Percentiles rank a stretch among this genome's conserved stretches.
Evolutionary conservation across 1,284 basidiomycete species (phyloP).

Genomic region (Butyriboletus appendiculatus): DNA sequence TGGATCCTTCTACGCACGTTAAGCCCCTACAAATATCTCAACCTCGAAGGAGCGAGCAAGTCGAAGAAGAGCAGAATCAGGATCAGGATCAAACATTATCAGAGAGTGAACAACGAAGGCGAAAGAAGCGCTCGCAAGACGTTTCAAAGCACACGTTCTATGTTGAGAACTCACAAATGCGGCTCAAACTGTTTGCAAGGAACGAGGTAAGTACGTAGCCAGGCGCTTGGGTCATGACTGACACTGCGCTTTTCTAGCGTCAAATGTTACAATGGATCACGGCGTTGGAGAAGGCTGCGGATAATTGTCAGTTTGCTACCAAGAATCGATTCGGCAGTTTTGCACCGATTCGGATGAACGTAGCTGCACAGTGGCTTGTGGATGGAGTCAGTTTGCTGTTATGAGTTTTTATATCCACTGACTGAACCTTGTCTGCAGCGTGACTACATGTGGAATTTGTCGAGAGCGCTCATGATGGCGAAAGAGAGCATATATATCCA

Average conservation of each 20-base stretch:
- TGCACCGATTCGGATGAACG: conserved; percentile 91
- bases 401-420: not conserved
- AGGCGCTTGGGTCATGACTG: not conserved
- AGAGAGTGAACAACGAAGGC: conserved; percentile 41
- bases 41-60: conserved; percentile 21
- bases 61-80: conserved; percentile 23
- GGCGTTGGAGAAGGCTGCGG: conserved; percentile 83
- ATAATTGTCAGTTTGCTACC: conserved; percentile 78
- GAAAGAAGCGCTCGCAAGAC: conserved; percentile 48
- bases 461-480: conserved; percentile 89
- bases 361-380: conserved; percentile 98
- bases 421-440: conserved; percentile 48
- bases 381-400: conserved; percentile 72
- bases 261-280: conserved; percentile 99
- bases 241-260: conserved; percentile 48
- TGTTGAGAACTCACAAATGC: conserved; percentile 89
- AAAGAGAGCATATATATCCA: conserved; percentile 92
- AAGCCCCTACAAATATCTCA: conserved; percentile 47
- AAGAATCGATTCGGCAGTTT: conserved; percentile 92
- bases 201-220: conserved; percentile 62
- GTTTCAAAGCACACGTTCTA: conserved; percentile 94
- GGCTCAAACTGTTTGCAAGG: conserved; percentile 85
- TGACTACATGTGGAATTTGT: conserved; percentile 98
- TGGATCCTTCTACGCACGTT: conserved; percentile 75
- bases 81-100: conserved; percentile 22